Base-by-base conservation (phyloP, 352 stramenopile species). In the Phytopythium mirpurense region DNA sequence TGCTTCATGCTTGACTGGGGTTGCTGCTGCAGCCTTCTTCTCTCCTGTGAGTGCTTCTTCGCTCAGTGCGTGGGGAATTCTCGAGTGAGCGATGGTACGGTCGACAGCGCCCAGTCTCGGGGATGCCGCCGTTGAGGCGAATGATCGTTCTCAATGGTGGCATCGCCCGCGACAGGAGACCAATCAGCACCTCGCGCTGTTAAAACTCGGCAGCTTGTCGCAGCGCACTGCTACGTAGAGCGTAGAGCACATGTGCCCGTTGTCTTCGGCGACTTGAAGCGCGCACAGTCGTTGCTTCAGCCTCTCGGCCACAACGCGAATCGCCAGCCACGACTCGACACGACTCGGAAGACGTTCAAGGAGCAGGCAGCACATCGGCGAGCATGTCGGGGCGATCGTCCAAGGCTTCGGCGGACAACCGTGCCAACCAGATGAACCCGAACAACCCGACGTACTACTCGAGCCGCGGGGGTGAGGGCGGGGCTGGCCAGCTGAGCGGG, bases 381-480 rank as follows among this genome's bases (percentile, higher is more conserved):
- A 52, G 0, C n/a, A 52, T 52, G 46, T 52, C 46, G 29, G 46
- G 46, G 1, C 46, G 46, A 4, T 40, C 46, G 29, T 60, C 63
- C 5, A 57, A 73, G 49, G 64, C 67, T 8, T 50, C 64, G 1
- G 46, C 36, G 2, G 64, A 75, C 41, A 72, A 75, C 31, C 64
- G 55, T 14, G 43, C 67, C 0, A 76, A 74, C 35, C 70, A 79
- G 31, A 34, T 76, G 9, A 79, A 79, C 21, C 67, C 70, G 0
- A 79, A 79, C 45, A 79, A 79, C 21, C 15, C 56, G 0, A 27
- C 54, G 21, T 79, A 72, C 42, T 10, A 65, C 37, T 60, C 56
- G 47, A 52, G 31, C 46, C 46, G 46, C 7, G 46, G 46, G 31
- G 29, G 12, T 8, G 18, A 37, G 5, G 41, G 35, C 26, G 49